phyloP scores from a whole-genome alignment of 2,329 filamentous ascomycete species.

The Cladosporium phlei region DNA sequence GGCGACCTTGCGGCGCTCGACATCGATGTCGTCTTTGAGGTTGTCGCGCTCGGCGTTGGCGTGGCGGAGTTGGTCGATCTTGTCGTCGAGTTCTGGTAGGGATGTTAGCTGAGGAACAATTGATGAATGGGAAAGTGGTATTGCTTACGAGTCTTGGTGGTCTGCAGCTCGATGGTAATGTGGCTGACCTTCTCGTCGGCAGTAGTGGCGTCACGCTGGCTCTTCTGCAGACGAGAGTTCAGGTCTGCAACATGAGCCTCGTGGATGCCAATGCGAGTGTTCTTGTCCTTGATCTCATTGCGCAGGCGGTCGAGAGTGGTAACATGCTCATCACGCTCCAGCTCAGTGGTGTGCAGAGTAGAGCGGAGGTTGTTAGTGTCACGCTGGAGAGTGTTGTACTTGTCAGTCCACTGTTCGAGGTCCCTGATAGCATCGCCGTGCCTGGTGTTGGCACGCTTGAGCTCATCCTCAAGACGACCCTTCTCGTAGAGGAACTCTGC shows the following conservation, averaged over 20 bases:
- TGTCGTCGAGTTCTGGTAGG: conserved; percentile 25
- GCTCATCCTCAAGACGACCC: conserved; percentile 27
- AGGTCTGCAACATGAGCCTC: conserved; percentile 23
- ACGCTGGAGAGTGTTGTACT: conserved; percentile 23
- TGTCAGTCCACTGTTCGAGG: conserved; percentile 23
- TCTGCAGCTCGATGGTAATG: conserved; percentile 23
- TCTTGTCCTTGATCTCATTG: conserved; percentile 25
- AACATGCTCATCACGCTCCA: conserved; percentile 28
- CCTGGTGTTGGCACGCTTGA: conserved; percentile 22
- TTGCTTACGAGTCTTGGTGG: conserved; percentile 21
- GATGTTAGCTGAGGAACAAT: too few relatives aligned
- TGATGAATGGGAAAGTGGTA: too few relatives aligned
- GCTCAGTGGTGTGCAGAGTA: conserved; percentile 24
- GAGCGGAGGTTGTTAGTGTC: conserved; percentile 26
- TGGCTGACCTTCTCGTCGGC: conserved; percentile 24
- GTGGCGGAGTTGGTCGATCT: conserved; percentile 24
- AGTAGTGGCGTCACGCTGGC: conserved; percentile 24
- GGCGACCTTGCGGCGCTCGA: conserved; percentile 21
- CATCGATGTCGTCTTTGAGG: conserved; percentile 25
- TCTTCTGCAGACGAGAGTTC: conserved; percentile 22
- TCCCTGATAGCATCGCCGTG: conserved; percentile 24
- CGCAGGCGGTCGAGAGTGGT: conserved; percentile 26
- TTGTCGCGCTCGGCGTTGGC: conserved; percentile 26
- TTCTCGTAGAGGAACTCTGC: conserved; percentile 26
- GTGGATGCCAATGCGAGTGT: conserved; percentile 22